Base-by-base conservation (phyloP, 1,284 basidiomycete species). In the Apiotrichum mycotoxinovorans region DNA sequence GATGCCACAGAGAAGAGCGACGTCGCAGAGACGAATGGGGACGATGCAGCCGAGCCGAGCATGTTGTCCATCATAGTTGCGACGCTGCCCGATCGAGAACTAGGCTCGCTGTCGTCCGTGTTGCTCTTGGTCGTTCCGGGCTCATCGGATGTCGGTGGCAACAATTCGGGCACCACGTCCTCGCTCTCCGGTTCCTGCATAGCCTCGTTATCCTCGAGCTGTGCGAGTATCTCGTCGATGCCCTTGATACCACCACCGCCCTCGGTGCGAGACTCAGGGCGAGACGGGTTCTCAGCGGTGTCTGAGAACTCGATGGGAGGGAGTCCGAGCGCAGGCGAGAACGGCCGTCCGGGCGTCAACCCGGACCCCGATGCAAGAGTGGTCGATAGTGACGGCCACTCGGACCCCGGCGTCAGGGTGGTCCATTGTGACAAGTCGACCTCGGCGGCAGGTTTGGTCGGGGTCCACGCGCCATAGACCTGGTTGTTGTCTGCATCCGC, bases 361-460 rank as follows among this genome's bases (percentile, higher is more conserved):
- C 61, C 65, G 0, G 58, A 62, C 22, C 55, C 64, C 7, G 55
- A 55, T 15, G 56, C 42, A 22, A 54, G 50, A 26, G 54, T 66
- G 48, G 51, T 60, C 11, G 40, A 50, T 17, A 68, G 51, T 20
- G 57, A 61, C 14, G 57, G 55, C 70, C 70, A 72, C 15, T 68
- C 70, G 30, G 51, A 56, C 9, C 72, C 70, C 17, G 73, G 71
- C 0, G 71, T 71, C 8, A 73, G 50, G 2, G 70, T 72, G 27
- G 68, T 73, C 72, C 72, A 75, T 33, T 71, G 68, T 0, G 66
- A 62, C 22, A 70, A 49, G 33, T 74, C 72, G 1, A 60, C 46
- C 48, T 74, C 71, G 7, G 35, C 48, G 0, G 47, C n/a, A 10
- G 43, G 33, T 34, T 64, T 66, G n/a, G 66, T 69, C 8, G 72